A percentile compares a stretch with the other conserved stretches of the same genome.
phyloP scores from a whole-genome alignment of 768 basidiomycete genomes.

The Tylopilus subfusipes region DNA sequence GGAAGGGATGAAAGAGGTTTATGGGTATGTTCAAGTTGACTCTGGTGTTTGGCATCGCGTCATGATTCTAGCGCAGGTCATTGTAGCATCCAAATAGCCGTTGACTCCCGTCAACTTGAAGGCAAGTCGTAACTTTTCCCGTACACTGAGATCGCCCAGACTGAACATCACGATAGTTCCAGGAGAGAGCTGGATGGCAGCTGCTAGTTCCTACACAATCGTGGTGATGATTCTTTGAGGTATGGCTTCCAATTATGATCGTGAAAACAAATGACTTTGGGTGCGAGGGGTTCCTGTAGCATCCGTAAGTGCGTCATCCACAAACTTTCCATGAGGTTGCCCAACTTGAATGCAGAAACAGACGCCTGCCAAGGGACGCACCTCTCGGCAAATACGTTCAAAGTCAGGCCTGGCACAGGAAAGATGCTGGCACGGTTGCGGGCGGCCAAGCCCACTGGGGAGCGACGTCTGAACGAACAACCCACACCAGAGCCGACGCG shows the following conservation, averaged over 20 bases:
- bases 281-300: too few species aligned
- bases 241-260: constrained; percentile 4
- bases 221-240: background rate
- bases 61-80: too few species aligned
- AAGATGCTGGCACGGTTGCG: background rate
- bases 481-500: constrained; percentile 44
- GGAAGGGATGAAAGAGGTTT: too few species aligned
- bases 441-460: constrained; percentile 14
- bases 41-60: too few species aligned
- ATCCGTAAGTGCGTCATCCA: constrained; percentile 6
- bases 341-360: too few species aligned
- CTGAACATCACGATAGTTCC: background rate
- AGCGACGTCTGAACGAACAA: constrained; percentile 21
- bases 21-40: too few species aligned
- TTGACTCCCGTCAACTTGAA: too few species aligned
- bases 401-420: background rate
- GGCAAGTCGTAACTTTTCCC: background rate
- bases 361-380: background rate
- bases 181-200: background rate
- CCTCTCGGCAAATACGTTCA: background rate
- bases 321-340: background rate
- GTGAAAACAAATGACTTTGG: constrained; percentile 3
- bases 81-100: too few species aligned
- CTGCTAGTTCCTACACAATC: constrained; percentile 2
- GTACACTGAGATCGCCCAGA: background rate